phyloP scores from a whole-genome alignment of 2,329 filamentous ascomycete species.

The Thermothelomyces thermophilus region DNA sequence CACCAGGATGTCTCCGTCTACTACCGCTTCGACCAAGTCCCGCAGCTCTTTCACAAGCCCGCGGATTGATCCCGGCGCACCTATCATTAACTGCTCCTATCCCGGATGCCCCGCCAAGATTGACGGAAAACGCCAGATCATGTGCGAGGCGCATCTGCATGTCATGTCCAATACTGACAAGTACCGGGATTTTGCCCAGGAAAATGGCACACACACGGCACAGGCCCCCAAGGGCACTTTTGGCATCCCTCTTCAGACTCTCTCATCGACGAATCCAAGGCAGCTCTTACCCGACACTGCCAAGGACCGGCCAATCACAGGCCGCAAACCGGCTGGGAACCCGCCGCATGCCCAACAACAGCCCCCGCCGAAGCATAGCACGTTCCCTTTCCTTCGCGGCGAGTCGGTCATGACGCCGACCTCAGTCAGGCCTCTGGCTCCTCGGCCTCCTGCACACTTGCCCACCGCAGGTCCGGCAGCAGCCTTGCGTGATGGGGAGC shows the following conservation, averaged over 20 bases:
- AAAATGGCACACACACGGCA: conserved; percentile 2
- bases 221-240: not conserved
- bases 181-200: not conserved
- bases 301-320: conserved; percentile 14
- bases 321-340: conserved; percentile 18
- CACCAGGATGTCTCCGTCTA: conserved; percentile 13
- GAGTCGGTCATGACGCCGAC: conserved; percentile 2
- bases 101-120: conserved; percentile 13
- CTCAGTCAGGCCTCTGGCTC: not conserved
- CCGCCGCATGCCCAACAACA: conserved; percentile 4
- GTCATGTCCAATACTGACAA: not conserved
- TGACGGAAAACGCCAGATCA: conserved; percentile 6
- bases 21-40: not conserved
- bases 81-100: conserved; percentile 12
- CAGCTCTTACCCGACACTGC: conserved; percentile 15
- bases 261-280: conserved; percentile 6
- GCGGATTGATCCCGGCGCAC: not conserved
- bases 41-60: not conserved
- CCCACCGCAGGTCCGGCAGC: conserved; percentile 11
- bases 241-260: not conserved
- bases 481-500: conserved; percentile 8
- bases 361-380: conserved; percentile 9
- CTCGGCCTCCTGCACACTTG: conserved; percentile 10
- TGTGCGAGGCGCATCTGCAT: conserved; percentile 14
- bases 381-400: conserved; percentile 6